phyloP scores from a whole-genome alignment of 2,329 filamentous ascomycete genomes.

The Paracoccidioides brasiliensis region DNA sequence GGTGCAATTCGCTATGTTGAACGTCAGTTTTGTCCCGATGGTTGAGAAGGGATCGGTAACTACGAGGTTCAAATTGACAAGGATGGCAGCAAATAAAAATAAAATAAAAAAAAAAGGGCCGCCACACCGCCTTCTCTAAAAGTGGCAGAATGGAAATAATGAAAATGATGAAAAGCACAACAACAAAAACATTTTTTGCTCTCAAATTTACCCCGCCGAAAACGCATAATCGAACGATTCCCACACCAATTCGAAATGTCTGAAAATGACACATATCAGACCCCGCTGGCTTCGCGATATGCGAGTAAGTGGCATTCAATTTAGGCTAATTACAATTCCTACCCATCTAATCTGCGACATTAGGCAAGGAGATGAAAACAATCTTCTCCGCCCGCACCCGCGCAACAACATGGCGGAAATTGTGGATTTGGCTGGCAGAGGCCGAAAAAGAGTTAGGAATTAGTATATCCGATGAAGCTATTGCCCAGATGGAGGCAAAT shows the following conservation, averaged over 20 bases:
- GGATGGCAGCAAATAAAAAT: too few relatives aligned
- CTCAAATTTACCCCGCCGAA: background rate
- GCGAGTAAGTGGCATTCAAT: constrained; percentile 35
- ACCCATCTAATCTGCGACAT: background rate
- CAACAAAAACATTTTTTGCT: background rate
- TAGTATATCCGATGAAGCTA: constrained; percentile 49
- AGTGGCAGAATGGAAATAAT: background rate
- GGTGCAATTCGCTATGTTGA: too few relatives aligned
- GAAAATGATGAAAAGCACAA: background rate
- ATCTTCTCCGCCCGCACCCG: constrained; percentile 68
- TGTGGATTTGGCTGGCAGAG: constrained; percentile 79
- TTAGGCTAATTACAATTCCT: background rate
- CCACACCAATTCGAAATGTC: constrained; percentile 19
- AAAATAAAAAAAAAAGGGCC: too few relatives aligned
- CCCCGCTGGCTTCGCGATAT: constrained; percentile 59
- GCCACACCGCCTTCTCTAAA: background rate
- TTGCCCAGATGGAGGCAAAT: constrained; percentile 63
- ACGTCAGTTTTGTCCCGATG: too few relatives aligned
- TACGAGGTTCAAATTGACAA: too few relatives aligned
- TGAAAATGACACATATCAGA: constrained; percentile 47
- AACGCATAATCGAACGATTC: background rate
- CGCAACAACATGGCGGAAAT: constrained; percentile 65
- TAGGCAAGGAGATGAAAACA: constrained; percentile 52
- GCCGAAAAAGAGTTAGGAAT: constrained; percentile 70
- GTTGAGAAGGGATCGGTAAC: too few relatives aligned